A percentile compares a stretch with the other conserved stretches of the same genome.
These are phyloP conservation scores for Striga asiatica DNA, from an alignment of 257 asterid species.

Conservation along the genomic window DNA sequence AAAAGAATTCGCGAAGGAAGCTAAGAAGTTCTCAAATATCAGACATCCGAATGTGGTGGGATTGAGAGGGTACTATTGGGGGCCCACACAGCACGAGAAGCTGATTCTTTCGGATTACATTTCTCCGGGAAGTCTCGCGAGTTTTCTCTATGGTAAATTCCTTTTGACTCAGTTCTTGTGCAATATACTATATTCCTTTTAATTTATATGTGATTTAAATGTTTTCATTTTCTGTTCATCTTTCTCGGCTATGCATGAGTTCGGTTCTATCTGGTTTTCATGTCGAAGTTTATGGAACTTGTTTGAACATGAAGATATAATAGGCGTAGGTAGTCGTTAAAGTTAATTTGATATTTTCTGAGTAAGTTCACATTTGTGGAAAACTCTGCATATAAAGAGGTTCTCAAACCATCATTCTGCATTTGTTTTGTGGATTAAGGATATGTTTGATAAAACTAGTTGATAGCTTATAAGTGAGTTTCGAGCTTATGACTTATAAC, in stretches of 20 bases:
- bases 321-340: too few species aligned
- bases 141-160: slow-evolving; percentile 71
- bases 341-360: too few species aligned
- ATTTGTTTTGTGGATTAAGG: not conserved
- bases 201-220: not conserved
- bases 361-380: too few species aligned
- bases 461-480: too few species aligned
- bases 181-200: too few species aligned
- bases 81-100: slow-evolving; percentile 96
- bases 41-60: slow-evolving; percentile 96
- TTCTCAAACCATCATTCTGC: not conserved
- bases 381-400: too few species aligned
- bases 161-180: not conserved
- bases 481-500: too few species aligned
- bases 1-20: slow-evolving; percentile 93
- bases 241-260: not conserved
- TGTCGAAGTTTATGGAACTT: not conserved
- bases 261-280: slow-evolving; percentile 4
- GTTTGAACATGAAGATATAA: too few species aligned
- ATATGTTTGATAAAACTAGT: too few species aligned
- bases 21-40: slow-evolving; percentile 84
- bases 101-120: slow-evolving; percentile 91
- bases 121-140: slow-evolving; percentile 88
- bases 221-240: not conserved
- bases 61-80: slow-evolving; percentile 97